Percentiles rank a stretch among this genome's conserved stretches.
phyloP scores from a whole-genome alignment of 345 rosid species.

The Brassica rapa region DNA sequence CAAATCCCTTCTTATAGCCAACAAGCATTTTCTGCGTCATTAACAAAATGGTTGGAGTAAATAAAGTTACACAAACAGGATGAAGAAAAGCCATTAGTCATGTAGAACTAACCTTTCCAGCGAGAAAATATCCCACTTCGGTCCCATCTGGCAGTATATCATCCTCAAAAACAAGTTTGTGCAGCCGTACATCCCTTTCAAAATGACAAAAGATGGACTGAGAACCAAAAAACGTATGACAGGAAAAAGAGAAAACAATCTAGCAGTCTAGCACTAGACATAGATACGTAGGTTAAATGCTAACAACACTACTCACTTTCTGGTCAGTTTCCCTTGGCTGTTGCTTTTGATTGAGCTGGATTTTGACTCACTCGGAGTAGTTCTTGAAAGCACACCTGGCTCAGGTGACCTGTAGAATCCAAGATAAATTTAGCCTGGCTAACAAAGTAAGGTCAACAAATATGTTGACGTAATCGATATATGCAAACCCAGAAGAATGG shows the following conservation, averaged over 20 bases:
- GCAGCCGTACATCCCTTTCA: conserved; percentile 80
- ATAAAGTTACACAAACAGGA: background rate
- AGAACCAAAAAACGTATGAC: conserved; percentile 23
- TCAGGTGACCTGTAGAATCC: conserved; percentile 51
- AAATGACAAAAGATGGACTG: conserved; percentile 19
- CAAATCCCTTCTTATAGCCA: conserved; percentile 80
- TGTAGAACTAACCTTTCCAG: conserved; percentile 64
- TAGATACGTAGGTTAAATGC: background rate
- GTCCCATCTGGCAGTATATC: conserved; percentile 85
- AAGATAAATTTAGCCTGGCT: background rate
- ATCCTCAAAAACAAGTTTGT: conserved; percentile 85
- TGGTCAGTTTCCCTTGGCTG: conserved; percentile 72
- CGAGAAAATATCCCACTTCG: conserved; percentile 79
- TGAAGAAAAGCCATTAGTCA: background rate
- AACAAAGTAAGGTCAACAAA: background rate
- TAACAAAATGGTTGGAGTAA: conserved; percentile 32
- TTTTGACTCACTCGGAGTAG: conserved; percentile 42
- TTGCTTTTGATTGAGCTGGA: conserved; percentile 46
- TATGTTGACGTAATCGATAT: background rate
- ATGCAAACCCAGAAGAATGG: background rate
- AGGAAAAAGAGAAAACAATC: background rate
- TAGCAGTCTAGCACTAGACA: conserved; percentile 15
- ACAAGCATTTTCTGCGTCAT: conserved; percentile 74
- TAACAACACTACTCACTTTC: conserved; percentile 54
- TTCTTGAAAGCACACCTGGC: conserved; percentile 40